Conservation (phyloP, 1,284 basidiomycete genomes). For the Phellinidium pouzarii region DNA sequence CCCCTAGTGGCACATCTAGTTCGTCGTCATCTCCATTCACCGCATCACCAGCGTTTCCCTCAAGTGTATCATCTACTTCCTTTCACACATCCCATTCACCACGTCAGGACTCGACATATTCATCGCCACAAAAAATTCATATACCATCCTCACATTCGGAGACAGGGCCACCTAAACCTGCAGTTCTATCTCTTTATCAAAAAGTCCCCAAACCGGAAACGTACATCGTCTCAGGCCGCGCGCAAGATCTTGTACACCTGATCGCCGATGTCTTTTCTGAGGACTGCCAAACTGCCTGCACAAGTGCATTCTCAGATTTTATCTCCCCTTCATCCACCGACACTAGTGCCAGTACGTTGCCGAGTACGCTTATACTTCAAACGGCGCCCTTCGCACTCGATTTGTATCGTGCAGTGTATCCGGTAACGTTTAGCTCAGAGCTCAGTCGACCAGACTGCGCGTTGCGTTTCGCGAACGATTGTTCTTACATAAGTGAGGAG, state of each 20-base stretch:
- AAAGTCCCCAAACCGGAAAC: constrained; percentile 16
- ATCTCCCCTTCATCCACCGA: constrained; percentile 18
- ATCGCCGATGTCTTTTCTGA: constrained; percentile 8
- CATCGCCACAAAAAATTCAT: background rate
- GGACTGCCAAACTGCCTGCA: constrained; percentile 39
- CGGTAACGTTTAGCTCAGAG: constrained; percentile 53
- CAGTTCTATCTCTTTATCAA: constrained; percentile 1
- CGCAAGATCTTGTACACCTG: constrained; percentile 12
- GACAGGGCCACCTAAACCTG: constrained; percentile 10
- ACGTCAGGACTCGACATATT: background rate
- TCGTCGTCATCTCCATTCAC: constrained; percentile 18
- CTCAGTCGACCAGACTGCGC: constrained; percentile 50
- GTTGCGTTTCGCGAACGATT: constrained; percentile 87
- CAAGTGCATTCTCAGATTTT: constrained; percentile 43
- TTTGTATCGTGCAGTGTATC: constrained; percentile 77
- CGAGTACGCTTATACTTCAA: constrained; percentile 53
- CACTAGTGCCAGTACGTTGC: constrained; percentile 23
- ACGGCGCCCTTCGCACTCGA: constrained; percentile 68
- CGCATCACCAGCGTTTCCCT: constrained; percentile 18
- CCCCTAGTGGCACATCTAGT: constrained; percentile 19
- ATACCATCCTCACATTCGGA: background rate
- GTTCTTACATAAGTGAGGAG: constrained; percentile 57
- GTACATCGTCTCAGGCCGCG: constrained; percentile 10
- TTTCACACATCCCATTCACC: background rate
- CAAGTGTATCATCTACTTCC: constrained; percentile 11